A percentile compares a stretch with the other conserved stretches of the same genome.
phyloP scores from a whole-genome alignment of 768 basidiomycete genomes.

The Rhizopogon vesiculosus region DNA sequence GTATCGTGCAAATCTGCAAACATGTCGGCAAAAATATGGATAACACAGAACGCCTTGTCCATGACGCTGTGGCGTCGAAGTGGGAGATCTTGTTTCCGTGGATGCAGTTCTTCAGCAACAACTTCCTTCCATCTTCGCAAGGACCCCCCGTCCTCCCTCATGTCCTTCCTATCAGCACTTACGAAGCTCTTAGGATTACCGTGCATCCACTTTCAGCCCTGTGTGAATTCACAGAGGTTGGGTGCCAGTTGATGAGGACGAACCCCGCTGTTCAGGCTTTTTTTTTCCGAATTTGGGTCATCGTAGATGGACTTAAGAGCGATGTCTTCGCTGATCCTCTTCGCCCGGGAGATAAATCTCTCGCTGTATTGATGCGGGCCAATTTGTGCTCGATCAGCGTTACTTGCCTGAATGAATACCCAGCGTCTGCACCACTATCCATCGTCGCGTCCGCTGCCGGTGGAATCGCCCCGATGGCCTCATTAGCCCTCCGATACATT shows the following conservation, averaged over 20 bases:
- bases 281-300: slow-evolving; percentile 1
- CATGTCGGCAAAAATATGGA: background rate
- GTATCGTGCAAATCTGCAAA: slow-evolving; percentile 3
- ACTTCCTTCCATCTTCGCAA: background rate
- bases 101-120: slow-evolving; percentile 3
- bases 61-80: slow-evolving; percentile 2
- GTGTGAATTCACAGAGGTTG: background rate
- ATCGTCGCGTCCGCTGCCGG: background rate
- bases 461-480: slow-evolving; percentile 1
- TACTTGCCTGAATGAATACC: background rate
- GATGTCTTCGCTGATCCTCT: background rate
- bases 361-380: background rate
- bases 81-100: slow-evolving; percentile 2
- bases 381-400: background rate
- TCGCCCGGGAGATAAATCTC: background rate
- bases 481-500: slow-evolving; percentile 2
- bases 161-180: slow-evolving; percentile 1
- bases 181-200: background rate
- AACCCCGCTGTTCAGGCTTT: background rate
- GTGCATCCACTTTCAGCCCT: slow-evolving; percentile 1
- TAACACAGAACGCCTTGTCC: background rate
- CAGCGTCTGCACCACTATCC: background rate
- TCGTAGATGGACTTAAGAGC: background rate
- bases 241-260: background rate
- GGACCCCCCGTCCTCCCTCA: background rate